Evolutionary conservation across 1,139 yeast species (phyloP).

Genomic region (Suzukiozyma palmioleophila): DNA sequence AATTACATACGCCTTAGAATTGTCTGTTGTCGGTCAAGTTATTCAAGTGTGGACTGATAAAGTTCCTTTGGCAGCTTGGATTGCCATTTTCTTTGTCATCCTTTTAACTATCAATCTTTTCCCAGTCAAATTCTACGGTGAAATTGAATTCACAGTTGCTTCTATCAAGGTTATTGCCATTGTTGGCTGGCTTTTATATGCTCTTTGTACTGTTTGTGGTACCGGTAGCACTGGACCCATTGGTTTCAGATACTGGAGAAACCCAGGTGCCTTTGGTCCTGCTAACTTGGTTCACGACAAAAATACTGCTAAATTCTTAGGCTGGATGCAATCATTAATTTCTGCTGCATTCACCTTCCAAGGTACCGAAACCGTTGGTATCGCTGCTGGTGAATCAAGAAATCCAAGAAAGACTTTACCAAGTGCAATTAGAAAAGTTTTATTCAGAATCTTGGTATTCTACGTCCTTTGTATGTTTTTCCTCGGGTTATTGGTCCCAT

Average conservation of each 20-base stretch:
- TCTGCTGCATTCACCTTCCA: constrained; percentile 76
- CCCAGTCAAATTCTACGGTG: constrained; percentile 45
- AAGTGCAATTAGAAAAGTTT: constrained; percentile 76
- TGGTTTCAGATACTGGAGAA: constrained; percentile 87
- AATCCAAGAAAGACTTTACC: constrained; percentile 85
- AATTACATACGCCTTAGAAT: constrained; percentile 75
- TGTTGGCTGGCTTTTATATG: constrained; percentile 65
- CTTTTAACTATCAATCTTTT: constrained; percentile 33
- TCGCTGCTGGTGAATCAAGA: constrained; percentile 83
- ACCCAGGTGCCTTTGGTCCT: constrained; percentile 86
- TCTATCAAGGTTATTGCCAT: constrained; percentile 65
- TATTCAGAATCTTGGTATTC: constrained; percentile 74
- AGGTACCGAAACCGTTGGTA: constrained; percentile 80
- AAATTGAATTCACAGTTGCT: constrained; percentile 50
- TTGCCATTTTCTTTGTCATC: constrained; percentile 54
- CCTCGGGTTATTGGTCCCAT: constrained; percentile 82
- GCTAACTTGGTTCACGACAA: constrained; percentile 42
- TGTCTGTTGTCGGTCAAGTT: constrained; percentile 75
- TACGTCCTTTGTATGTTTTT: constrained; percentile 78
- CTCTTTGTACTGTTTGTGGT: constrained; percentile 69
- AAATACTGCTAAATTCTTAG: constrained; percentile 57
- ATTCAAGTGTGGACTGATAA: constrained; percentile 69
- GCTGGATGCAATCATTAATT: constrained; percentile 61
- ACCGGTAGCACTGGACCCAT: constrained; percentile 66
- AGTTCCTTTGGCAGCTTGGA: constrained; percentile 77